Percentiles rank a stretch among this genome's conserved stretches.
These are phyloP conservation scores for Cyclocybe aegerita DNA, from an alignment of 768 basidiomycete species.

Conservation along the genomic window DNA sequence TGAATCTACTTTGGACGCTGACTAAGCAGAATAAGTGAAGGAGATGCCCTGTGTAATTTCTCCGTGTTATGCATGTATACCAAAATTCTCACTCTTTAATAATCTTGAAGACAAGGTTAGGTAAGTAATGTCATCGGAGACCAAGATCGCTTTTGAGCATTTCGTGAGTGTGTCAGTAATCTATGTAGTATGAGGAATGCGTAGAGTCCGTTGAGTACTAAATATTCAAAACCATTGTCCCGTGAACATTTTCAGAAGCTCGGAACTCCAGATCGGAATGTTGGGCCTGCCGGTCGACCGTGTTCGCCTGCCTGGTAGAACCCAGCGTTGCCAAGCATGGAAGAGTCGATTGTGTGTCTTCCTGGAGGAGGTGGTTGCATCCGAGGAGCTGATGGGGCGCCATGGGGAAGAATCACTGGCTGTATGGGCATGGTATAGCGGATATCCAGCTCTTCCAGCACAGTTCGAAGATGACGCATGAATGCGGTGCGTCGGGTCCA, in stretches of 20 bases:
- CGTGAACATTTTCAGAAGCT: conserved; percentile 6
- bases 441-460: conserved; percentile 75
- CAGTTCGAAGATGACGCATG: conserved; percentile 71
- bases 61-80: no score
- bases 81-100: no score
- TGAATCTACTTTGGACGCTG: neutral
- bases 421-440: conserved; percentile 72
- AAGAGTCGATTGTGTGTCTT: conserved; percentile 4
- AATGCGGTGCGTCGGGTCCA: conserved; percentile 74
- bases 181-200: no score
- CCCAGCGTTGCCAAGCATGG: conserved; percentile 24
- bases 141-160: no score
- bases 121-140: no score
- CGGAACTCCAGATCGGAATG: conserved; percentile 19
- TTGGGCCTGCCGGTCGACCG: conserved; percentile 16
- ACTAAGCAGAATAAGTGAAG: neutral
- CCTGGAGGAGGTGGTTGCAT: conserved; percentile 15
- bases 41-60: no score
- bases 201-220: no score
- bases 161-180: no score
- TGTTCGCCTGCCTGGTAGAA: conserved; percentile 22
- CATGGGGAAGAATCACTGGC: conserved; percentile 56
- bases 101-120: no score
- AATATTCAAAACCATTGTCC: neutral
- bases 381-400: conserved; percentile 9